Evolutionary conservation across 2,329 filamentous ascomycete genomes (phyloP).

Genomic region (Fusarium redolens): DNA sequence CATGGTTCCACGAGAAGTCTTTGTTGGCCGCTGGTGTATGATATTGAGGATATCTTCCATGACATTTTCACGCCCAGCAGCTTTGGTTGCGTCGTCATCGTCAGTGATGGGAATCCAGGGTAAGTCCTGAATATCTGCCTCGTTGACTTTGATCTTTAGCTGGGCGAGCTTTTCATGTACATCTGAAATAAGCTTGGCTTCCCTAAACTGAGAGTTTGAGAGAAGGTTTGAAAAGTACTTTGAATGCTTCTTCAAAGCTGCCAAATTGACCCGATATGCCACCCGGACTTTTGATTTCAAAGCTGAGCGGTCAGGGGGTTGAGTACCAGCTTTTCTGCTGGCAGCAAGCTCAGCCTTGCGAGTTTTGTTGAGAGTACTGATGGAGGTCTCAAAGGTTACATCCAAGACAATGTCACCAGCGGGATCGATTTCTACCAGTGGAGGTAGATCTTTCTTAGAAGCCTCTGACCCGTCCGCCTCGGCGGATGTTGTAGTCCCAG

Average conservation of each 20-base stretch:
- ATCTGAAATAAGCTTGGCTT: slow-evolving; percentile 66
- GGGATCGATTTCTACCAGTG: slow-evolving; percentile 63
- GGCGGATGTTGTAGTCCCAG: slow-evolving; percentile 46
- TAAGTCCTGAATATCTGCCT: slow-evolving; percentile 63
- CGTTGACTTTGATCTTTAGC: slow-evolving; percentile 59
- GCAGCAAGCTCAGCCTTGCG: slow-evolving; percentile 53
- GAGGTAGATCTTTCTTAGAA: slow-evolving; percentile 45
- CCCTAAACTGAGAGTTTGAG: slow-evolving; percentile 70
- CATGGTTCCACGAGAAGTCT: slow-evolving; percentile 59
- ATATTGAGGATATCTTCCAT: slow-evolving; percentile 76
- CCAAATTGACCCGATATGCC: slow-evolving; percentile 70
- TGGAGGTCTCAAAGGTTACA: slow-evolving; percentile 72
- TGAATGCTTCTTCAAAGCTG: slow-evolving; percentile 68
- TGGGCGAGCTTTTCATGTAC: slow-evolving; percentile 62
- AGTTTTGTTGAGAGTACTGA: slow-evolving; percentile 59
- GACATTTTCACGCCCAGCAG: slow-evolving; percentile 68
- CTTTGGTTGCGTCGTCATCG: slow-evolving; percentile 74
- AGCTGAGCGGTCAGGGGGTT: slow-evolving; percentile 44
- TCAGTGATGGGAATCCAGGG: slow-evolving; percentile 73
- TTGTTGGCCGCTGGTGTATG: slow-evolving; percentile 67
- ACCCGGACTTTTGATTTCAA: slow-evolving; percentile 54
- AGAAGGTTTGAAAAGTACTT: slow-evolving; percentile 78
- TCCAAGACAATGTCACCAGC: slow-evolving; percentile 74
- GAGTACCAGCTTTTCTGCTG: slow-evolving; percentile 45
- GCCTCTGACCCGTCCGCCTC: slow-evolving; percentile 46